Percentiles rank a stretch among this genome's conserved stretches.
Evolutionary conservation across 2,329 filamentous ascomycete species (phyloP).

Genomic region (Colletotrichum theobromicola): DNA sequence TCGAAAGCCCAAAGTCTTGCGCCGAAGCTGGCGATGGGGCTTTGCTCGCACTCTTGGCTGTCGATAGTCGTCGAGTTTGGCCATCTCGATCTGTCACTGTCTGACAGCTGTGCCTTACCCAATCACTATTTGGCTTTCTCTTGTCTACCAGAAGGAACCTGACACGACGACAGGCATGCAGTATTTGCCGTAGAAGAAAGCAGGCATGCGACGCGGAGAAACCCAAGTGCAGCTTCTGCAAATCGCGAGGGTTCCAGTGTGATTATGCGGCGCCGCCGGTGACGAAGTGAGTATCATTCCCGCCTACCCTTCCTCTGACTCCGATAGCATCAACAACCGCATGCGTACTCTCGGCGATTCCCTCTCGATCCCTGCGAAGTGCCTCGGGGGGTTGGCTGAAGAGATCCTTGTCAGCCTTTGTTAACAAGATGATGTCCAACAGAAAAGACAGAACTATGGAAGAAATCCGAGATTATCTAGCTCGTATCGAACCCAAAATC

Average conservation of each 20-base stretch:
- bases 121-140: not conserved
- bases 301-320: not conserved
- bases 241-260: not conserved
- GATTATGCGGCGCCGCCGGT: not conserved
- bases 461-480: conserved; percentile 63
- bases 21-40: not conserved
- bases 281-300: not conserved
- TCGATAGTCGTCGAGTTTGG: not conserved
- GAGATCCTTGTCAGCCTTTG: not conserved
- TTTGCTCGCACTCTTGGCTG: not conserved
- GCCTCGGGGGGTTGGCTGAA: not conserved
- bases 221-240: conserved; percentile 65
- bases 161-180: conserved; percentile 50
- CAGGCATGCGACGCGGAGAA: conserved; percentile 69
- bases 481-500: conserved; percentile 60
- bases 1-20: not conserved
- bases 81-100: not conserved
- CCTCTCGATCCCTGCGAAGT: not conserved
- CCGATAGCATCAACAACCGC: not conserved
- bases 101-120: not conserved
- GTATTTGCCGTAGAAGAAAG: conserved; percentile 65
- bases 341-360: not conserved
- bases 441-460: conserved; percentile 69
- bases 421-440: not conserved
- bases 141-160: not conserved